These are phyloP conservation scores for Rhizopogon rudus DNA, from an alignment of 768 basidiomycete species.

Conservation along the genomic window DNA sequence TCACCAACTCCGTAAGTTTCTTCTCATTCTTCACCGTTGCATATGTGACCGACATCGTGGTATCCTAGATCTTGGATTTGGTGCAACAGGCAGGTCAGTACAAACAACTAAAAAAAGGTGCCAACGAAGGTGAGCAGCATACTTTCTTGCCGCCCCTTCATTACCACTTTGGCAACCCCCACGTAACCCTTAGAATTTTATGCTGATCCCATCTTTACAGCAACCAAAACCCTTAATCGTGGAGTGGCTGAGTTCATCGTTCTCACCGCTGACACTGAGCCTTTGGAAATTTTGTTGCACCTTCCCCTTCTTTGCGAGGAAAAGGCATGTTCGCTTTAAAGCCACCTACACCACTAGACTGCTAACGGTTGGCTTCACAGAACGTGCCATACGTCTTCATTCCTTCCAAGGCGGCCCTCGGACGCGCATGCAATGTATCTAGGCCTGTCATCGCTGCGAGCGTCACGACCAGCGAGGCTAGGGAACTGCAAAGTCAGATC, in stretches of 20 bases:
- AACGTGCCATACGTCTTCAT: conserved; percentile 81
- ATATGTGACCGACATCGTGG: not conserved
- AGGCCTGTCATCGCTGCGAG: conserved; percentile 93
- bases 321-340: conserved; percentile 52
- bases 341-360: not conserved
- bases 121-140: conserved; percentile 81
- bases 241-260: conserved; percentile 98
- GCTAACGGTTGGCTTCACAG: not conserved
- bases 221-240: conserved; percentile 97
- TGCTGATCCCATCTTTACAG: conserved; percentile 33
- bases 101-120: conserved; percentile 98
- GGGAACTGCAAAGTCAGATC: conserved; percentile 88
- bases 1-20: conserved; percentile 81
- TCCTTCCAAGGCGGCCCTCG: conserved; percentile 91
- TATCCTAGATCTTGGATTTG: conserved; percentile 81
- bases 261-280: conserved; percentile 94
- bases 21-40: not conserved
- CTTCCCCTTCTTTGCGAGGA: conserved; percentile 97
- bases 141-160: not conserved
- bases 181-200: not conserved
- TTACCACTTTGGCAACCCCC: not conserved
- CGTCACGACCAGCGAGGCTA: conserved; percentile 93
- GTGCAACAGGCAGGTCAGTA: conserved; percentile 95
- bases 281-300: conserved; percentile 95
- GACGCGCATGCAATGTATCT: conserved; percentile 93